Conservation (phyloP, 805 yeast genomes). For the Teunomyces stri region DNA sequence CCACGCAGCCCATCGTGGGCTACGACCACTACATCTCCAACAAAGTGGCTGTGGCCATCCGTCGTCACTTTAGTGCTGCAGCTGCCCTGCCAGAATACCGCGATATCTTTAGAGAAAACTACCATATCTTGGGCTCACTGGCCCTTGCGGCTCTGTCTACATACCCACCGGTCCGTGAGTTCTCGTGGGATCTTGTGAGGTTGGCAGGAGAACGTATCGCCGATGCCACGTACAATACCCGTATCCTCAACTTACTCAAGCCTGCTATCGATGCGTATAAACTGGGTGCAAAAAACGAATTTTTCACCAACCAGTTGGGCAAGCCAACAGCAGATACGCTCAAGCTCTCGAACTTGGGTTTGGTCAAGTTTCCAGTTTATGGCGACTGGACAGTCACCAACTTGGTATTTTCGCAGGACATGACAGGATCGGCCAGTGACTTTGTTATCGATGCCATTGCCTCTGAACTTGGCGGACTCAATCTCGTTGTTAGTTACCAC, state of each 20-base stretch:
- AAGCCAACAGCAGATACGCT: constrained; percentile 28
- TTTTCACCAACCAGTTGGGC: constrained; percentile 23
- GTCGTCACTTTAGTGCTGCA: constrained; percentile 21
- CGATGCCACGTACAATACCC: constrained; percentile 17
- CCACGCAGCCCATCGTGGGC: constrained; percentile 29
- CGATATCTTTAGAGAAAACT: constrained; percentile 15
- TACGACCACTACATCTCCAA: constrained; percentile 20
- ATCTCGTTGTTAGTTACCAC: constrained; percentile 29
- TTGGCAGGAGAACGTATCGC: constrained; percentile 18
- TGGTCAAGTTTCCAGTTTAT: constrained; percentile 19
- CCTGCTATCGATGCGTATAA: constrained; percentile 17
- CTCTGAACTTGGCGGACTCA: constrained; percentile 32
- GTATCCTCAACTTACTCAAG: constrained; percentile 21
- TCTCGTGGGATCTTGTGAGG: constrained; percentile 33
- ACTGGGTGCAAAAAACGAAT: constrained; percentile 10
- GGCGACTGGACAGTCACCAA: constrained; percentile 26
- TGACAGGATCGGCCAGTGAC: constrained; percentile 34
- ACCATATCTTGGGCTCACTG: constrained; percentile 29
- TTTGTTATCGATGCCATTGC: constrained; percentile 32
- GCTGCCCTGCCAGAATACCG: constrained; percentile 15
- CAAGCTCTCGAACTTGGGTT: constrained; percentile 39
- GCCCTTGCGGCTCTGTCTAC: constrained; percentile 33
- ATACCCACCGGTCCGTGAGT: constrained; percentile 28
- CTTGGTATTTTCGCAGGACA: constrained; percentile 35
- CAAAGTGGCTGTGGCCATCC: constrained; percentile 32